Evolutionary conservation across 148 eudicot genomes (phyloP).

Genomic region (Vaccinium corymbosum): DNA sequence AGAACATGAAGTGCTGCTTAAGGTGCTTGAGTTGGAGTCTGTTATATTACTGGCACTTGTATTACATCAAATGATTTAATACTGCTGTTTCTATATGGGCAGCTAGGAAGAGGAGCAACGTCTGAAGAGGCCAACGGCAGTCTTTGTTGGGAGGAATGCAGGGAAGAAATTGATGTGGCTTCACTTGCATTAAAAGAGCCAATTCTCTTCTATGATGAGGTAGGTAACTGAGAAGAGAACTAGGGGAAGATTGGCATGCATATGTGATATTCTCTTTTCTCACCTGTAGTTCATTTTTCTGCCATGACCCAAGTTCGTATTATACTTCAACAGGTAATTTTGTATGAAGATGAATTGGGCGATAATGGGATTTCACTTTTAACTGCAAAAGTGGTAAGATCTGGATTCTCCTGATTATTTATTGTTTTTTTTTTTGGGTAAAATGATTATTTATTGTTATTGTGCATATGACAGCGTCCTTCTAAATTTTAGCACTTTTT

Average conservation of each 20-base stretch:
- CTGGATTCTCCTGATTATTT: background rate
- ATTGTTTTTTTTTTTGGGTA: too few relatives aligned
- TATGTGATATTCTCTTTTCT: conserved; percentile 9
- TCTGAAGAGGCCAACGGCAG: conserved; percentile 28
- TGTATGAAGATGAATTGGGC: conserved; percentile 94
- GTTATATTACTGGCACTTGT: background rate
- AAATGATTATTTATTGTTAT: background rate
- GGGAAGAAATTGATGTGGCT: conserved; percentile 72
- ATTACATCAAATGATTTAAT: background rate
- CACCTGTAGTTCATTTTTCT: background rate
- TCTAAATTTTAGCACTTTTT: background rate
- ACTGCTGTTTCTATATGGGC: conserved; percentile 14
- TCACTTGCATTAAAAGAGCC: conserved; percentile 83
- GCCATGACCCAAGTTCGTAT: conserved; percentile 15
- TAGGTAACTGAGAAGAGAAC: conserved; percentile 23
- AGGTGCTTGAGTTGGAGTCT: background rate
- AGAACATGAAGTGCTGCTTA: conserved; percentile 9
- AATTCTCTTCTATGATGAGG: conserved; percentile 96
- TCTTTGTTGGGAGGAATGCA: conserved; percentile 74
- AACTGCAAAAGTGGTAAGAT: conserved; percentile 90
- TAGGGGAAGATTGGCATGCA: background rate
- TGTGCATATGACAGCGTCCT: conserved; percentile 1
- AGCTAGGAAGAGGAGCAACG: conserved; percentile 31
- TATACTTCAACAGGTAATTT: conserved; percentile 54
- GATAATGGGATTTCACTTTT: conserved; percentile 87